Conservation (phyloP, 345 rosid species). For the Mangifera indica region DNA sequence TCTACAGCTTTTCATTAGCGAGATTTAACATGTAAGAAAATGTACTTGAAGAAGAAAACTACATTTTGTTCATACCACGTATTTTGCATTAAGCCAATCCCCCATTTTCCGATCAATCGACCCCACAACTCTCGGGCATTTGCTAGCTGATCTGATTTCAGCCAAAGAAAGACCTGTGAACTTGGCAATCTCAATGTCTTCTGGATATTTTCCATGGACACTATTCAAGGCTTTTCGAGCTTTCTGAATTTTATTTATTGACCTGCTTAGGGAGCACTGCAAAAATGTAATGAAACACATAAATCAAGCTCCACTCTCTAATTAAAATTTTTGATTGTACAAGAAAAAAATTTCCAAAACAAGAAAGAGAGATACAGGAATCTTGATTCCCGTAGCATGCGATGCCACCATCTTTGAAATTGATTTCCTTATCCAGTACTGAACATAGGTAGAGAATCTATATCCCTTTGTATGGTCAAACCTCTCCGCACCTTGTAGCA, state of each 20-base stretch:
- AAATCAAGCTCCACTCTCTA: slow-evolving; percentile 13
- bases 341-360: slow-evolving; percentile 12
- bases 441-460: slow-evolving; percentile 85
- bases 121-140: slow-evolving; percentile 72
- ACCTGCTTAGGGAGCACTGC: slow-evolving; percentile 48
- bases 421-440: slow-evolving; percentile 79
- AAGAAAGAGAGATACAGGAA: slow-evolving; percentile 55
- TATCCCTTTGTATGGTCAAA: slow-evolving; percentile 81
- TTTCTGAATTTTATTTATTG: slow-evolving; percentile 55
- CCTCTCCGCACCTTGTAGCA: slow-evolving; percentile 79
- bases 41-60: not conserved
- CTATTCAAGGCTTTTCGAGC: slow-evolving; percentile 56
- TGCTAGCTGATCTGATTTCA: slow-evolving; percentile 67
- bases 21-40: not conserved
- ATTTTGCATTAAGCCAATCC: slow-evolving; percentile 44
- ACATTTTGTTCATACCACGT: slow-evolving; percentile 43
- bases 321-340: not conserved
- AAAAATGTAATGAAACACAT: slow-evolving; percentile 19
- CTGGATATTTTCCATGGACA: slow-evolving; percentile 52
- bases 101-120: slow-evolving; percentile 69
- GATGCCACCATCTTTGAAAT: slow-evolving; percentile 57
- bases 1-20: not conserved
- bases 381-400: slow-evolving; percentile 60
- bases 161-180: slow-evolving; percentile 56
- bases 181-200: slow-evolving; percentile 61